Percentiles rank a stretch among this genome's conserved stretches.
These are phyloP conservation scores for Camillea tinctor DNA, from an alignment of 2,329 filamentous ascomycete species.

Conservation along the genomic window DNA sequence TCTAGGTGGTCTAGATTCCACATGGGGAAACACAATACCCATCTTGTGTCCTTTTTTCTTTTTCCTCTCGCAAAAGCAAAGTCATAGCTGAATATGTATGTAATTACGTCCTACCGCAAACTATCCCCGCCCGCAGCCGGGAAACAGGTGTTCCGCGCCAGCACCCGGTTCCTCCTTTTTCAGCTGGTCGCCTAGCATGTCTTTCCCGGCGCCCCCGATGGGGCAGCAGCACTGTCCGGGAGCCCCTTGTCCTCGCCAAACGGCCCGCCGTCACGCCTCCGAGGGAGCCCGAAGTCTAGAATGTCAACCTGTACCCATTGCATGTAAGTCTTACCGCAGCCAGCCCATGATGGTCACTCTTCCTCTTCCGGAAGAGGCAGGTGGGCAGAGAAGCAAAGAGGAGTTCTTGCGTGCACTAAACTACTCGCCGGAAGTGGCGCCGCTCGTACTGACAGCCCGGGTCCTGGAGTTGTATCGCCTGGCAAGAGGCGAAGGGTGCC, in stretches of 20 bases:
- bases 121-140: not conserved
- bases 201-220: conserved; percentile 2
- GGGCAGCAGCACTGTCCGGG: conserved; percentile 2
- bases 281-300: conserved; percentile 1
- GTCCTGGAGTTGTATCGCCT: too few relatives aligned
- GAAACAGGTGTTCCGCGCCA: not conserved
- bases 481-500: too few relatives aligned
- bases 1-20: too few relatives aligned
- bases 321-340: not conserved
- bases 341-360: too few relatives aligned
- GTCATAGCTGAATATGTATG: not conserved
- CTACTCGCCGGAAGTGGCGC: conserved; percentile 8
- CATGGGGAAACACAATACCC: too few relatives aligned
- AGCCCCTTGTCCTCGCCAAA: conserved; percentile 3
- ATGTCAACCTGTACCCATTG: too few relatives aligned
- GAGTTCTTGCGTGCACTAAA: conserved; percentile 4
- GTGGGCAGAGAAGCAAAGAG: too few relatives aligned
- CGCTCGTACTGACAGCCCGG: too few relatives aligned
- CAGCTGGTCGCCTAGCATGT: not conserved
- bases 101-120: not conserved
- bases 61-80: too few relatives aligned
- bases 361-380: too few relatives aligned
- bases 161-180: not conserved
- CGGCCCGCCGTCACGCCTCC: conserved; percentile 3
- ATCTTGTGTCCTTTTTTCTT: too few relatives aligned